These are phyloP conservation scores for Termitomyces sp. DNA, from an alignment of 768 basidiomycete genomes.

Conservation along the genomic window DNA sequence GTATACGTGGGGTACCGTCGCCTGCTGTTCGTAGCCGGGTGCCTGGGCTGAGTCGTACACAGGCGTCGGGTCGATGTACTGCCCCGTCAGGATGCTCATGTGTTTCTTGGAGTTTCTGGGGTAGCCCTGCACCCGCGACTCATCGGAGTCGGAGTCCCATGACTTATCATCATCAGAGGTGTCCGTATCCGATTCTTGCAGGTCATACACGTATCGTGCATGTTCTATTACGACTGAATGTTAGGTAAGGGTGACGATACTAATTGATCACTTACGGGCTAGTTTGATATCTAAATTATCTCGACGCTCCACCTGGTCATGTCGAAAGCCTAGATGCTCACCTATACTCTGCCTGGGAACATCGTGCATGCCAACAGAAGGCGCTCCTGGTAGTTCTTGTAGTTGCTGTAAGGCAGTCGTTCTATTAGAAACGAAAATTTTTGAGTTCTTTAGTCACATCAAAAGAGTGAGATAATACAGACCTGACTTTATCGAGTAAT, in stretches of 20 bases:
- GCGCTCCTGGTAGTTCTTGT: constrained; percentile 58
- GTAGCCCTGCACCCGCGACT: constrained; percentile 31
- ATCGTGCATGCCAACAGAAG: constrained; percentile 84
- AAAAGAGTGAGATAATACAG: constrained; percentile 23
- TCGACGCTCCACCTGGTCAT: constrained; percentile 44
- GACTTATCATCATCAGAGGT: constrained; percentile 47
- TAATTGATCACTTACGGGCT: constrained; percentile 53
- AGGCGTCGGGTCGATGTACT: constrained; percentile 52
- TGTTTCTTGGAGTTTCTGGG: constrained; percentile 40
- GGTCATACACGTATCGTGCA: constrained; percentile 59
- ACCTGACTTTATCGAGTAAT: constrained; percentile 80
- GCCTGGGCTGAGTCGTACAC: constrained; percentile 29
- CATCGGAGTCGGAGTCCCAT: constrained; percentile 44
- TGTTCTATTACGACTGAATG: constrained; percentile 46
- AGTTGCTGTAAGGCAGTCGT: constrained; percentile 40
- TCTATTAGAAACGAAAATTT: constrained; percentile 19
- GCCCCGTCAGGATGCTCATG: constrained; percentile 69
- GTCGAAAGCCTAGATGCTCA: constrained; percentile 57
- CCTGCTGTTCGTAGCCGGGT: constrained; percentile 2
- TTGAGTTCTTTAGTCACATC: neutral
- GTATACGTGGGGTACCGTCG: constrained; percentile 3
- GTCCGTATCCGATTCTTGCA: constrained; percentile 51
- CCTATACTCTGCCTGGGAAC: constrained; percentile 72
- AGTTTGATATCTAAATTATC: constrained; percentile 69
- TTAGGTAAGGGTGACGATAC: neutral